phyloP scores from a whole-genome alignment of 108 stramenopile genomes.

The Discostella pseudostelligera region DNA sequence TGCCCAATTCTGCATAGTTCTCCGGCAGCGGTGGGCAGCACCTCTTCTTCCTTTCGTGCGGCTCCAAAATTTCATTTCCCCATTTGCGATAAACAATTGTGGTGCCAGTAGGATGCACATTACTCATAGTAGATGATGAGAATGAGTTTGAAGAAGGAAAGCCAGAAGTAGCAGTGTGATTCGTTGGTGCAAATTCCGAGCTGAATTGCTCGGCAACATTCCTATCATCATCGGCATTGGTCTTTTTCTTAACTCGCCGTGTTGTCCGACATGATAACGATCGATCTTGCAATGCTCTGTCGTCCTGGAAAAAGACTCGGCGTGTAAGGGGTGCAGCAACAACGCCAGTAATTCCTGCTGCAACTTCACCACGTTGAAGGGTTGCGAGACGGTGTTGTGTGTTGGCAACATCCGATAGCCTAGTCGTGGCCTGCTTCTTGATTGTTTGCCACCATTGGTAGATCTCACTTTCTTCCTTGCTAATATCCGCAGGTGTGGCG shows the following conservation, averaged over 20 bases:
- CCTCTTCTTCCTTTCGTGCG: slow-evolving; percentile 24
- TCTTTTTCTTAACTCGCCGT: slow-evolving; percentile 2
- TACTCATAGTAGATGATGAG: background rate
- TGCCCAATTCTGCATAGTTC: slow-evolving; percentile 13
- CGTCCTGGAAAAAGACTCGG: slow-evolving; percentile 17
- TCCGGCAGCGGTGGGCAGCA: slow-evolving; percentile 41
- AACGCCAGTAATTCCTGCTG: background rate
- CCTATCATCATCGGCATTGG: background rate
- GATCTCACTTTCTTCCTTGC: slow-evolving; percentile 23
- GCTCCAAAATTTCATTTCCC: slow-evolving; percentile 36
- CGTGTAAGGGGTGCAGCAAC: background rate
- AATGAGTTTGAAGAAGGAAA: background rate
- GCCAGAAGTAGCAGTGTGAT: background rate
- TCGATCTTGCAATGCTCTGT: slow-evolving; percentile 4
- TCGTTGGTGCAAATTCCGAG: slow-evolving; percentile 2
- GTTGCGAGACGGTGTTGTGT: background rate
- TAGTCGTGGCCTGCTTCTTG: background rate
- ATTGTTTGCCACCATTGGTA: slow-evolving; percentile 23
- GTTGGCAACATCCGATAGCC: background rate
- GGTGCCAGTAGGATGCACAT: background rate
- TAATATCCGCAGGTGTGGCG: slow-evolving; percentile 10
- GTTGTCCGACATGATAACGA: background rate
- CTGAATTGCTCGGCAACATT: slow-evolving; percentile 14
- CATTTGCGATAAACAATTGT: slow-evolving; percentile 25
- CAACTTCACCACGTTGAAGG: slow-evolving; percentile 15